Evolutionary conservation across 1,139 yeast genomes (phyloP), one percentile per base, ranked within the genome.

Genomic region (Nadsonia starkeyi-henricii): DNA sequence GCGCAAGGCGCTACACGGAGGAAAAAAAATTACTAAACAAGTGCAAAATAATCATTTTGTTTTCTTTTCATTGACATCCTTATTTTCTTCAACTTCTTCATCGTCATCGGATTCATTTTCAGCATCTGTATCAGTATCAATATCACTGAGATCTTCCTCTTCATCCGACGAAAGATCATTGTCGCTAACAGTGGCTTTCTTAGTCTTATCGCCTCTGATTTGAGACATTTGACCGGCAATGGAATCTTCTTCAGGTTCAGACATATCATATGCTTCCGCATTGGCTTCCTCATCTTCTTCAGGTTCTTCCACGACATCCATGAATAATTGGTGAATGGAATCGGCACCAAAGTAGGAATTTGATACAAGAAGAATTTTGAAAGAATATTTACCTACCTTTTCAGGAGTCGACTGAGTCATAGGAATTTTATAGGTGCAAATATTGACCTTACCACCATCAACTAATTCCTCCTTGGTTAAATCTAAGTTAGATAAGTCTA

Each of bases 371-470:
- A 55, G 55, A n/a, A 66, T 50, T 48, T 56, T 57, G 71, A 82
- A 85, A 56, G 75, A 78, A 59, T 68, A 77, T 23, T 67, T 69
- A 37, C 93, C 95, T 26, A 68, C 67, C 48, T 71, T 70, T 30
- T 74, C 74, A 13, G 96, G 95, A 2, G 94, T 77, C 49, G 93
- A 85, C 48, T 76, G 70, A 15, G 81, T 66, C 47, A 88, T 65
- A 54, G 82, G 86, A 48, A 88, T 70, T 63, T 84, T 86, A 60
- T 85, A 80, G 1, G 89, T 79, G 48, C 86, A 78, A 48, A 85
- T 69, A 2, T 65, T 66, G 52, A 84, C 75, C 18, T 71, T 71
- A 17, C 69, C 68, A 19, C 75, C 73, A 20, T 67, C 62, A 20
- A 67, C 66, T 48, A 66, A 57, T 45, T 74, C 79, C 48, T 73